Conservation (phyloP, 345 rosid genomes). For the Trapa incisa region DNA sequence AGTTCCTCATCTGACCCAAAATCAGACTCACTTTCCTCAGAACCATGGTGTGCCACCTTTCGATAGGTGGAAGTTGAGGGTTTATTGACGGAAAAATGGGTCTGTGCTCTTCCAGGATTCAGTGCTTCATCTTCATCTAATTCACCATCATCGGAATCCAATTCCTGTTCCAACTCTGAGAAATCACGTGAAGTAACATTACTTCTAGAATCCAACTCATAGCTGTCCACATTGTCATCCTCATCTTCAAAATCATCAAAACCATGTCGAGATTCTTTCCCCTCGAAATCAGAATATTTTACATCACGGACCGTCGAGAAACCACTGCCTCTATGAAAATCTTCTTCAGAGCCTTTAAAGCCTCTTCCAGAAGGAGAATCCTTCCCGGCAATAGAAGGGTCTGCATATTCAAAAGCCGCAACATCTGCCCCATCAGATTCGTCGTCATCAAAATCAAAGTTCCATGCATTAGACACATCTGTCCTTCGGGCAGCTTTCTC, state of each 20-base stretch:
- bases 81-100: conserved; percentile 8
- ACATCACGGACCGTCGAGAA: conserved; percentile 15
- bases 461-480: conserved; percentile 85
- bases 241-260: conserved; percentile 61
- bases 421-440: conserved; percentile 98
- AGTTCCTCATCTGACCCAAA: conserved; percentile 47
- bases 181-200: conserved; percentile 22
- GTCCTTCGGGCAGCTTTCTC: conserved; percentile 33
- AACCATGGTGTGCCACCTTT: conserved; percentile 23
- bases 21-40: conserved; percentile 39
- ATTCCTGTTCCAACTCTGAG: conserved; percentile 32
- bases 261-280: conserved; percentile 35
- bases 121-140: conserved; percentile 13
- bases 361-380: conserved; percentile 24
- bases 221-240: conserved; percentile 85
- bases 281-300: conserved; percentile 32
- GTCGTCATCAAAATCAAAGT: conserved; percentile 91
- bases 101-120: conserved; percentile 16
- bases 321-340: conserved; percentile 20
- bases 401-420: conserved; percentile 83
- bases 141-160: conserved; percentile 29
- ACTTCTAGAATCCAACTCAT: conserved; percentile 54
- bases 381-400: conserved; percentile 30
- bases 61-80: conserved; percentile 20
- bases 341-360: conserved; percentile 28